Conservation (phyloP, 2,329 filamentous ascomycete species). For the Penicillium sp. region DNA sequence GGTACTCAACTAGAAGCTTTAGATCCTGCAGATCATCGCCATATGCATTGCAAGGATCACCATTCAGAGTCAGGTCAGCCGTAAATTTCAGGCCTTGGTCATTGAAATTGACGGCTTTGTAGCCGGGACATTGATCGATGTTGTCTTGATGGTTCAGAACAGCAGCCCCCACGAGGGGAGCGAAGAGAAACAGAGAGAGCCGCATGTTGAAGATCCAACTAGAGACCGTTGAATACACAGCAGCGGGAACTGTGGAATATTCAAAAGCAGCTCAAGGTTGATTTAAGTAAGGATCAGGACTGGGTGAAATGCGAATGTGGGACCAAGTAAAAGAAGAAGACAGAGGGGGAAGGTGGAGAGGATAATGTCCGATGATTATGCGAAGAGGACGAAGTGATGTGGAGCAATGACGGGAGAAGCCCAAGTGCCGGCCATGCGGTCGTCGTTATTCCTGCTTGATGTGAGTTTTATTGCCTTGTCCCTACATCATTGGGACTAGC, state of each 20-base stretch:
- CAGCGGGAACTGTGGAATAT: not conserved
- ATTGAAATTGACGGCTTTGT: constrained; percentile 37
- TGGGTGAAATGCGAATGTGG: not conserved
- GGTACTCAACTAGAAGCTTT: constrained; percentile 60
- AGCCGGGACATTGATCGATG: constrained; percentile 35
- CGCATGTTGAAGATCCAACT: constrained; percentile 23
- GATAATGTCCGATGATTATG: constrained; percentile 12
- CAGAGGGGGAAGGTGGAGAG: not conserved
- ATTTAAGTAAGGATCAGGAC: constrained; percentile 1
- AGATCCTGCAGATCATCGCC: constrained; percentile 57
- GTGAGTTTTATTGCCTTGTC: not conserved
- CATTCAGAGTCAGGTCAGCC: constrained; percentile 68
- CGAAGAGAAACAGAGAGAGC: constrained; percentile 25
- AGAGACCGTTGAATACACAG: constrained; percentile 4
- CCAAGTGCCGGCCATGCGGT: not conserved
- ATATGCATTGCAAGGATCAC: constrained; percentile 61
- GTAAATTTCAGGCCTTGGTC: constrained; percentile 53
- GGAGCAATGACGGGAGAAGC: not conserved
- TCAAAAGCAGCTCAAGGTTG: not conserved
- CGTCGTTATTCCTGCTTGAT: not conserved
- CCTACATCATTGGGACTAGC: not conserved
- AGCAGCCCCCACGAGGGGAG: constrained; percentile 29
- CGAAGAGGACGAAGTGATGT: not conserved
- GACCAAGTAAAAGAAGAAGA: not conserved
- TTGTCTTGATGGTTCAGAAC: constrained; percentile 17